Percentiles rank a stretch among this genome's conserved stretches.
These are phyloP conservation scores for Balamuthia mandrillaris DNA, from an alignment of 208 protist species.

Conservation along the genomic window DNA sequence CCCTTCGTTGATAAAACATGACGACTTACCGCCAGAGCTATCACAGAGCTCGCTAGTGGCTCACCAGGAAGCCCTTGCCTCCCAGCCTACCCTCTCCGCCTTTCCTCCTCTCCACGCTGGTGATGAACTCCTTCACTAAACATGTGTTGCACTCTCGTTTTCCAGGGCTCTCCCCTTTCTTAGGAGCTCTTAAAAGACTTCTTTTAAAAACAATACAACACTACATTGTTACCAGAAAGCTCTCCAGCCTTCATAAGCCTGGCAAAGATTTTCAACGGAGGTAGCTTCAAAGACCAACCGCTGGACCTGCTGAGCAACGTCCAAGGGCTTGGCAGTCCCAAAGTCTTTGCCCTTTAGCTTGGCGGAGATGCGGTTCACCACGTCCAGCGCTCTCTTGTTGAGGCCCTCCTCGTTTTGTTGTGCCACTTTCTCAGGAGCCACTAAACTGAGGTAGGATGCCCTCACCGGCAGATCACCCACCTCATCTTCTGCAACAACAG, in stretches of 20 bases:
- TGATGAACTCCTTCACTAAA: no score
- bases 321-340: conserved; percentile 55
- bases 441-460: background rate
- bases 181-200: no score
- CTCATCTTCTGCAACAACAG: background rate
- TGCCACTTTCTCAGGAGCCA: background rate
- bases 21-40: no score
- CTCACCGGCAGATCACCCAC: no score
- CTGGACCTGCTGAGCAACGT: conserved; percentile 74
- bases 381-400: conserved; percentile 87
- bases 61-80: no score
- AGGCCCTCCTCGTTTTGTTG: conserved; percentile 59
- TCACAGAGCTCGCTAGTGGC: no score
- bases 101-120: no score
- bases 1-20: no score
- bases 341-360: conserved; percentile 98
- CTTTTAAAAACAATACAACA: no score
- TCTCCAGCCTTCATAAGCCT: conserved; percentile 98
- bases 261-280: conserved; percentile 96
- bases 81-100: no score
- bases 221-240: conserved; percentile 30
- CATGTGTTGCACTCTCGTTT: no score
- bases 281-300: conserved; percentile 94
- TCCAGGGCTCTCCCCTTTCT: no score
- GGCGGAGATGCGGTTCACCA: conserved; percentile 92